phyloP scores from a whole-genome alignment of 768 basidiomycete genomes.

The Boletus coccyginus region DNA sequence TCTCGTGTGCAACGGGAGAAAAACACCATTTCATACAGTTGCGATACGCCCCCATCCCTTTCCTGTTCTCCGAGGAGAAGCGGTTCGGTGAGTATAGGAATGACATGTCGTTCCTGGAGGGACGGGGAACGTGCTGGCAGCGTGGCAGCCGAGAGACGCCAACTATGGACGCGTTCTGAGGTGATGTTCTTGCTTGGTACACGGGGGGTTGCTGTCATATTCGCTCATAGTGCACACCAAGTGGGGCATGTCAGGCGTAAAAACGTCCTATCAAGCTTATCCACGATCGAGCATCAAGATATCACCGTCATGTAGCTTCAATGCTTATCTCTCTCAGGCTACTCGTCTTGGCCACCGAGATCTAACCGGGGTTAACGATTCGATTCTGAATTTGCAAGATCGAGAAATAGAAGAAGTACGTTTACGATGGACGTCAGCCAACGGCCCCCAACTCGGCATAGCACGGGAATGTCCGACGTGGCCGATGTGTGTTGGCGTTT shows the following conservation, averaged over 20 bases:
- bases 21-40: too few relatives aligned
- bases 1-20: too few relatives aligned
- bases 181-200: background rate
- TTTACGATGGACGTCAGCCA: background rate
- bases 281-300: background rate
- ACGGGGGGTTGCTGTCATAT: too few relatives aligned
- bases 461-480: background rate
- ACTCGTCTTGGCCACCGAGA: background rate
- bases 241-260: too few relatives aligned
- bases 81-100: background rate
- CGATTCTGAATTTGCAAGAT: background rate
- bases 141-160: too few relatives aligned
- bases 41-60: background rate
- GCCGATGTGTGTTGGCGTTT: background rate
- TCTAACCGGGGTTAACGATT: background rate
- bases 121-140: too few relatives aligned
- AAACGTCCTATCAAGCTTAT: too few relatives aligned
- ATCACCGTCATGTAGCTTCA: background rate
- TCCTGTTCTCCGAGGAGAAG: conserved; percentile 9
- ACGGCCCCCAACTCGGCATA: too few relatives aligned
- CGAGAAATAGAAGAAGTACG: background rate
- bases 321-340: background rate
- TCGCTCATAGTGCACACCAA: too few relatives aligned
- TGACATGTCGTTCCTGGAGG: too few relatives aligned
- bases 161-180: background rate